Percentiles rank a stretch among this genome's conserved stretches.
Evolutionary conservation across 257 asterid species (phyloP).

Genomic region (Fraxinus excelsior): DNA sequence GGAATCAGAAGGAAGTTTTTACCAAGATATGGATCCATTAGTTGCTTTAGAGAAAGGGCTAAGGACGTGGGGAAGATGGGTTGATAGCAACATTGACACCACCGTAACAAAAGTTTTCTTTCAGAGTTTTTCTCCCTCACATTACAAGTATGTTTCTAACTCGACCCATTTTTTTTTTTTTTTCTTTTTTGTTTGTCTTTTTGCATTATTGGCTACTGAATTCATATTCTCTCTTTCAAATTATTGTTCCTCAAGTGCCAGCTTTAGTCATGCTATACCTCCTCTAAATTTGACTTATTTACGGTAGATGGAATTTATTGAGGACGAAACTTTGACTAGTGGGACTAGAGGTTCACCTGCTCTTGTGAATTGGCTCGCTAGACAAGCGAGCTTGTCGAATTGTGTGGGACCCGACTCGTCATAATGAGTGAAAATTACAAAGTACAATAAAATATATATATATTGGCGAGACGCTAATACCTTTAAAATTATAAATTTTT

Average conservation of each 20-base stretch:
- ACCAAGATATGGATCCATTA: conserved; percentile 76
- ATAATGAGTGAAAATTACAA: no score
- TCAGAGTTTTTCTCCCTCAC: conserved; percentile 93
- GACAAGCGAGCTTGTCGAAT: no score
- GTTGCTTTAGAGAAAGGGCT: conserved; percentile 74
- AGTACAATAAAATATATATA: no score
- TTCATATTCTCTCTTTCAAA: conserved; percentile 23
- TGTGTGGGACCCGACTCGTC: no score
- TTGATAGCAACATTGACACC: conserved; percentile 64
- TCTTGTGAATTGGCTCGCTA: no score
- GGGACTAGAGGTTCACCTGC: no score
- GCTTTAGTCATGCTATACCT: not conserved
- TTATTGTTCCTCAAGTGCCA: conserved; percentile 33
- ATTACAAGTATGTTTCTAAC: conserved; percentile 63
- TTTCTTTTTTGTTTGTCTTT: conserved; percentile 7
- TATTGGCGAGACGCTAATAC: no score
- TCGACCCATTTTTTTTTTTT: not conserved
- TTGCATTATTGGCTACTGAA: conserved; percentile 12
- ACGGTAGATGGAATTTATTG: no score
- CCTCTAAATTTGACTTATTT: no score
- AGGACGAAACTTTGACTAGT: no score
- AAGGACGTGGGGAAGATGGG: conserved; percentile 92
- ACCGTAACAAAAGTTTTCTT: conserved; percentile 66
- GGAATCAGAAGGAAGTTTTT: conserved; percentile 65
- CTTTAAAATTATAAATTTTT: no score